Evolutionary conservation across 257 asterid genomes (phyloP).

Genomic region (Petrea volubilis): DNA sequence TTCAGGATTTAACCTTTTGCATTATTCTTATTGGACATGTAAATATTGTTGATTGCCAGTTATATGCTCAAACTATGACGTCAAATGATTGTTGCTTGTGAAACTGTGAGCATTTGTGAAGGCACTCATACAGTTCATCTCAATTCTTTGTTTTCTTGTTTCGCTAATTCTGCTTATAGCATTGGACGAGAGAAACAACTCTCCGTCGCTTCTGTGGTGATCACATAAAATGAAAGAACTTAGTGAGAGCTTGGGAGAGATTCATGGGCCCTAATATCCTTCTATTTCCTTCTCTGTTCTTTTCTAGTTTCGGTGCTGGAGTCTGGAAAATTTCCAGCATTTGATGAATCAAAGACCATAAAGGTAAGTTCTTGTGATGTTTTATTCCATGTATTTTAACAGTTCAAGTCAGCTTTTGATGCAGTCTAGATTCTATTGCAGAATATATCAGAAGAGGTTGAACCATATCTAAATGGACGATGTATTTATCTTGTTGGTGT

Average conservation of each 20-base stretch:
- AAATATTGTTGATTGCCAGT: not conserved
- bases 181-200: too few species aligned
- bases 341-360: conserved; percentile 52
- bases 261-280: conserved; percentile 11
- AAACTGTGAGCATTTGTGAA: not conserved
- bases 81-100: not conserved
- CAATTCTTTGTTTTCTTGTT: not conserved
- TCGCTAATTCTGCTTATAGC: not conserved
- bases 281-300: conserved; percentile 7
- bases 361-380: conserved; percentile 44
- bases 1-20: not conserved
- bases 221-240: not conserved
- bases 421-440: conserved; percentile 43
- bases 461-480: conserved; percentile 67
- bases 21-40: not conserved
- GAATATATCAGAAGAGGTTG: conserved; percentile 68
- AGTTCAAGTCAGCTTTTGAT: conserved; percentile 25
- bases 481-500: conserved; percentile 88
- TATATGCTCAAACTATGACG: not conserved
- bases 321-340: conserved; percentile 41
- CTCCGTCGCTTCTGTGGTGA: not conserved
- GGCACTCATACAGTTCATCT: not conserved
- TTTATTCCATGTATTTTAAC: conserved; percentile 3
- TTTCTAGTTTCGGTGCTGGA: conserved; percentile 59
- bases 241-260: not conserved